Evolutionary conservation across 192 early-diverging fungal species (phyloP).

Genomic region (Dissophora globulifera): DNA sequence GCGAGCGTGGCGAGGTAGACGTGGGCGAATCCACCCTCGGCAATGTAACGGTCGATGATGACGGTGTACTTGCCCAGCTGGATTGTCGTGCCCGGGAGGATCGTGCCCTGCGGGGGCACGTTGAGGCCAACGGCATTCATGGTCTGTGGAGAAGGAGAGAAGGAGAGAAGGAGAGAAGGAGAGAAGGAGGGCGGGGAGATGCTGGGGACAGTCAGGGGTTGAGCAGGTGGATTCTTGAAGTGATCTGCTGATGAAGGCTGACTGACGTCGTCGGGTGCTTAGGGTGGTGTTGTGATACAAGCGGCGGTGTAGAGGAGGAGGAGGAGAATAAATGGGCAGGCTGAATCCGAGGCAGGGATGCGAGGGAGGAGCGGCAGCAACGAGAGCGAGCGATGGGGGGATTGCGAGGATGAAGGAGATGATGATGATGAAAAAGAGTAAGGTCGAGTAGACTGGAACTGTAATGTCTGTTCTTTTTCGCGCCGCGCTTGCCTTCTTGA

Average conservation of each 20-base stretch:
- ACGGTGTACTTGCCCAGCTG: conserved; percentile 66
- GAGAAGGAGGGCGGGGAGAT: not conserved
- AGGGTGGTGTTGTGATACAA: not conserved
- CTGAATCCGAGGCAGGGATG: too few relatives aligned
- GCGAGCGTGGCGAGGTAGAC: conserved; percentile 81
- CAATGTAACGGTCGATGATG: conserved; percentile 77
- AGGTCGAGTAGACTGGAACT: not conserved
- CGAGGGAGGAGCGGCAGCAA: too few relatives aligned
- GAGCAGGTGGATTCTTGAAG: not conserved
- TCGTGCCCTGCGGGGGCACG: conserved; percentile 61
- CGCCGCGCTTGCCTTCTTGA: too few relatives aligned
- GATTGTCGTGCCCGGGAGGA: conserved; percentile 70
- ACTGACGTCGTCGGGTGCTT: too few relatives aligned
- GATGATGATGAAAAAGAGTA: not conserved
- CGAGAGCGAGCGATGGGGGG: too few relatives aligned
- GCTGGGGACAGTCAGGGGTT: too few relatives aligned
- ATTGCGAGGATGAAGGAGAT: too few relatives aligned
- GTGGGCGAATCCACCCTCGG: conserved; percentile 92
- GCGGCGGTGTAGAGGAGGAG: not conserved
- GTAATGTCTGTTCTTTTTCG: not conserved
- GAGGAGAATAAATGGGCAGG: not conserved
- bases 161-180: not conserved
- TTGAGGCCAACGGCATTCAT: conserved; percentile 40
- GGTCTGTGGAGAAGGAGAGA: not conserved
- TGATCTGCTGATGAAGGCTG: not conserved